Percentiles rank a stretch among this genome's conserved stretches.
Evolutionary conservation across 2,329 filamentous ascomycete species (phyloP).

Genomic region (Cadophora sp.): DNA sequence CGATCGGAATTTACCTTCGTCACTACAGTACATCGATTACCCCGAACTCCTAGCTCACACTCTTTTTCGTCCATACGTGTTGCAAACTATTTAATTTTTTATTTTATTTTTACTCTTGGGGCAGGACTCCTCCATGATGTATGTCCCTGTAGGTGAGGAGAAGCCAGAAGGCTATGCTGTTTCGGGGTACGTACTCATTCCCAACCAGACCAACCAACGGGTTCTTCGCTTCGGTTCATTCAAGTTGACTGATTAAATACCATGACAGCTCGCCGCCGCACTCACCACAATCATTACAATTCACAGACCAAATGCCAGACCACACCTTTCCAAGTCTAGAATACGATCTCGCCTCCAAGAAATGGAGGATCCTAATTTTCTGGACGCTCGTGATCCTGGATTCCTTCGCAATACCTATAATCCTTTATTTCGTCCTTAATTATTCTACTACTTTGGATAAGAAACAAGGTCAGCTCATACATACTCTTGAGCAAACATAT

Average conservation of each 20-base stretch:
- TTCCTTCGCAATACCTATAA: conserved; percentile 18
- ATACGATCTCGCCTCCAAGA: conserved; percentile 16
- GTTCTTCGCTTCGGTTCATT: not conserved
- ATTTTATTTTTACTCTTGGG: not conserved
- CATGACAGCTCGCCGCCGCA: not conserved
- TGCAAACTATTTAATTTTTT: too few species aligned
- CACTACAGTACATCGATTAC: not conserved
- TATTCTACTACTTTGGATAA: conserved; percentile 17
- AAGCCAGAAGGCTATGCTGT: not conserved
- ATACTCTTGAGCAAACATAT: not conserved
- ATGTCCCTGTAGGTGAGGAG: conserved; percentile 7
- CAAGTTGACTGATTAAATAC: not conserved
- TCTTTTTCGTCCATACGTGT: not conserved
- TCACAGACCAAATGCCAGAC: conserved; percentile 1
- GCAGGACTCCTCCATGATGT: not conserved
- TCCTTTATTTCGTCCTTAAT: conserved; percentile 21
- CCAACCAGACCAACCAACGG: not conserved
- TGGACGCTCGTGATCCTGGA: conserved; percentile 14
- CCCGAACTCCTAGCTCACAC: not conserved
- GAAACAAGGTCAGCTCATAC: not conserved
- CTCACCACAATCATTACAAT: conserved; percentile 5
- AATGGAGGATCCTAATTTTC: conserved; percentile 14
- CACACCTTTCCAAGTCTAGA: conserved; percentile 15
- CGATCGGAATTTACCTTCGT: conserved; percentile 2
- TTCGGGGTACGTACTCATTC: conserved; percentile 5